Percentiles rank a stretch among this genome's conserved stretches.
phyloP scores from a whole-genome alignment of 495 filamentous ascomycete species.

The Aspergillus wentii region DNA sequence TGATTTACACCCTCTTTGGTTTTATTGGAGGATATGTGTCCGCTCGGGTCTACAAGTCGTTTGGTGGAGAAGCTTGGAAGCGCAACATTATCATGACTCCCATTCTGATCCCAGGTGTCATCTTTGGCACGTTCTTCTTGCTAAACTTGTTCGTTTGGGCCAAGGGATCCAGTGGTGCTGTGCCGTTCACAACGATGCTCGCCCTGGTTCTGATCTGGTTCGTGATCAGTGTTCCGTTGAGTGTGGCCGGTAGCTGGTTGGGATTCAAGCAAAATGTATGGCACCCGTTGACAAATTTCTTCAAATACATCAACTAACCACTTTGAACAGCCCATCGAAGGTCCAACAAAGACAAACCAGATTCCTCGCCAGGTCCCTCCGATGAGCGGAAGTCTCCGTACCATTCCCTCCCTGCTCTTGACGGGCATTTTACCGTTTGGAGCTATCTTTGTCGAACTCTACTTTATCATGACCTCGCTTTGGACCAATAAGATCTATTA shows the following conservation, averaged over 20 bases:
- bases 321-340: conserved; percentile 46
- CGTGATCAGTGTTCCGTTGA: conserved; percentile 87
- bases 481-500: conserved; percentile 99
- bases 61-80: conserved; percentile 91
- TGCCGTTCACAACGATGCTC: conserved; percentile 95
- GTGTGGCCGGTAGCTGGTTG: conserved; percentile 85
- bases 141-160: conserved; percentile 96
- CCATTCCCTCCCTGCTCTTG: conserved; percentile 79
- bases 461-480: conserved; percentile 96
- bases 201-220: conserved; percentile 94
- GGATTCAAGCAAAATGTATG: conserved; percentile 66
- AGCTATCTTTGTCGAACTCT: conserved; percentile 95
- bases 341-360: conserved; percentile 92
- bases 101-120: conserved; percentile 75
- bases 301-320: conserved; percentile 7
- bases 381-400: conserved; percentile 71
- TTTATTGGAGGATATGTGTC: conserved; percentile 92
- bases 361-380: conserved; percentile 95
- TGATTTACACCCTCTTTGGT: conserved; percentile 89
- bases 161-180: conserved; percentile 82
- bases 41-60: conserved; percentile 83
- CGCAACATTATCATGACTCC: conserved; percentile 86
- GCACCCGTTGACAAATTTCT: background rate
- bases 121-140: conserved; percentile 86
- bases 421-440: conserved; percentile 91